phyloP scores from a whole-genome alignment of 202 grass and related monocot genomes.

The Schoenoplectus tabernaemontani region DNA sequence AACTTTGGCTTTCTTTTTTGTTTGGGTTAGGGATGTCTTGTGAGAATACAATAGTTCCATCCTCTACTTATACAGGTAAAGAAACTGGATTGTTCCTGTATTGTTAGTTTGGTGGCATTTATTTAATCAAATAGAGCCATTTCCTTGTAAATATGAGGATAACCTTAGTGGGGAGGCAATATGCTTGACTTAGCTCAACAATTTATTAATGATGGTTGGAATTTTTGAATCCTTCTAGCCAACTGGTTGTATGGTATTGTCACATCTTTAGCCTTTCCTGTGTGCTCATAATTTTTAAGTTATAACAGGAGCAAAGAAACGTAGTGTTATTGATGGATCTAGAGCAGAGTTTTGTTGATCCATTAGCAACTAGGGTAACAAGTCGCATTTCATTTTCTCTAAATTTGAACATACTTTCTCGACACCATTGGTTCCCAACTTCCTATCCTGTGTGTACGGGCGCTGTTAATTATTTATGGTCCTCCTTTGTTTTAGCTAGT shows the following conservation, averaged over 20 bases:
- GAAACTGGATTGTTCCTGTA: background rate
- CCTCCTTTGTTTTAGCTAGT: background rate
- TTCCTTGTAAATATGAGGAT: background rate
- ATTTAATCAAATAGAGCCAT: background rate
- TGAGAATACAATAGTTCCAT: background rate
- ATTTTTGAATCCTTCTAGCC: background rate
- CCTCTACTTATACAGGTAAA: conserved; percentile 14
- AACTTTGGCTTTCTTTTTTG: background rate
- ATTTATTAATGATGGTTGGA: background rate
- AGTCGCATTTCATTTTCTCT: background rate
- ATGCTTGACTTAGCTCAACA: background rate
- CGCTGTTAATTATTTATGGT: background rate
- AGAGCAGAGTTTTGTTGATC: background rate
- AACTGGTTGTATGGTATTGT: background rate
- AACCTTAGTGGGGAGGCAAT: background rate
- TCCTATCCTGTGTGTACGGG: background rate
- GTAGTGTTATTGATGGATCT: background rate
- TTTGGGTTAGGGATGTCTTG: background rate
- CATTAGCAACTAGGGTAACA: background rate
- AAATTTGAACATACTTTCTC: background rate
- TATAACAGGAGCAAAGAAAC: background rate
- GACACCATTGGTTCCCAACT: conserved; percentile 4
- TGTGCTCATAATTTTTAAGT: background rate
- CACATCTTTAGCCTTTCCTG: background rate
- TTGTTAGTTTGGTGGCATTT: conserved; percentile 4